Evolutionary conservation across 2,329 filamentous ascomycete species (phyloP), one percentile per base, ranked within the genome.

Genomic region (Diaporthe citriasiana): DNA sequence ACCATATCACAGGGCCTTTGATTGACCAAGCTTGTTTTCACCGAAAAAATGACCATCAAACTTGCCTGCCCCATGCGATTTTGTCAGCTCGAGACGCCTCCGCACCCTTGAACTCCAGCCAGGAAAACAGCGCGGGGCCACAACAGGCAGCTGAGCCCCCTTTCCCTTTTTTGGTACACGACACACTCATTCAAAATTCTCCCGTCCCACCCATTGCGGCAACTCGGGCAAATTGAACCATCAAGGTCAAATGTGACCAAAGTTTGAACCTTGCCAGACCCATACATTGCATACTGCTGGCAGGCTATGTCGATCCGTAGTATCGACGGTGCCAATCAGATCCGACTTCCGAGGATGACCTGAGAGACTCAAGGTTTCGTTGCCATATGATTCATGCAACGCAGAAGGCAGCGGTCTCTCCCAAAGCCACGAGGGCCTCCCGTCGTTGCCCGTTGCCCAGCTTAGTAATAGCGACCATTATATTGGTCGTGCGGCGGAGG

Each of bases 381-480:
- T 40, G n/a, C n/a, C 63, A 9, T 15, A 12, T 13, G 22, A 12
- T 17, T 6, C 22, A n/a, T 17, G 40, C 27, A 65, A 8, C 30
- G 12, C 40, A 65, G 7, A 19, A 35, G 13, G 40, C 7, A 27
- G 9, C 15, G 15, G 3, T 22, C 4, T 22, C 13, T 22, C 22
- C 63, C 13, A 17, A 15, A 40, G 35, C n/a, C 22, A 33, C n/a
- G 17, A 22, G 27, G 27, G 27, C n/a, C 13, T 19, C 4, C n/a
- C 15, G 2, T 6, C 12, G 1, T 30, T 25, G 30, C 45, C 30
- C 33, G 42, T 66, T 51, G 30, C 22, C 19, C 45, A 19, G 15
- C 25, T 60, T 74, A 76, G 55, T 76, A 76, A 42, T 76, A 76
- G 22, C 75, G 70, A 17, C 73, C 68, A 38, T 75, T 73, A 17